phyloP scores from a whole-genome alignment of 2,329 filamentous ascomycete genomes.

The Cryphonectria nitschkei region DNA sequence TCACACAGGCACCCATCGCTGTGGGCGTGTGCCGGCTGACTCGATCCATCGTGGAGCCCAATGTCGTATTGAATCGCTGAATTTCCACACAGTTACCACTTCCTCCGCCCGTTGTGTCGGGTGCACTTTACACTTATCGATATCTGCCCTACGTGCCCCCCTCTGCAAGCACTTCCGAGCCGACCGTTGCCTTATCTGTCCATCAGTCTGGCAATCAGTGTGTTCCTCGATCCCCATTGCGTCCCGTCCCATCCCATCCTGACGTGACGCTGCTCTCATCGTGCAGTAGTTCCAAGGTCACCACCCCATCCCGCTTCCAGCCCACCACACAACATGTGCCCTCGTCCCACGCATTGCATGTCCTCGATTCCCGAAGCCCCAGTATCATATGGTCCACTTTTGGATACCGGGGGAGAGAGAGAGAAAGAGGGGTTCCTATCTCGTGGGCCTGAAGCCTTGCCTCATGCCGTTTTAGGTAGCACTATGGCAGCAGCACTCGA shows the following conservation, averaged over 20 bases:
- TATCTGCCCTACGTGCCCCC: constrained; percentile 6
- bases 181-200: too few species aligned
- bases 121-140: constrained; percentile 15
- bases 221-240: neutral
- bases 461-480: neutral
- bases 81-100: constrained; percentile 6
- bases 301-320: neutral
- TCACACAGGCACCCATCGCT: neutral
- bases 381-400: neutral
- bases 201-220: neutral
- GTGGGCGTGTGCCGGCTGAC: neutral
- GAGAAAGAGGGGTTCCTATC: neutral
- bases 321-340: neutral
- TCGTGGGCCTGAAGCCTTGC: neutral
- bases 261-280: neutral
- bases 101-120: constrained; percentile 1
- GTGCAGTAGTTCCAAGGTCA: neutral
- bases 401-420: neutral
- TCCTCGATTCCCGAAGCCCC: neutral
- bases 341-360: neutral
- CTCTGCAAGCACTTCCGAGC: neutral
- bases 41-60: constrained; percentile 8
- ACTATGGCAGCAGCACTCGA: neutral
- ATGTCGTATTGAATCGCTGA: neutral
- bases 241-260: constrained; percentile 1